Base-by-base conservation (phyloP, 2,329 filamentous ascomycete genomes). In the Dryadomyces quercus-mongolicae region DNA sequence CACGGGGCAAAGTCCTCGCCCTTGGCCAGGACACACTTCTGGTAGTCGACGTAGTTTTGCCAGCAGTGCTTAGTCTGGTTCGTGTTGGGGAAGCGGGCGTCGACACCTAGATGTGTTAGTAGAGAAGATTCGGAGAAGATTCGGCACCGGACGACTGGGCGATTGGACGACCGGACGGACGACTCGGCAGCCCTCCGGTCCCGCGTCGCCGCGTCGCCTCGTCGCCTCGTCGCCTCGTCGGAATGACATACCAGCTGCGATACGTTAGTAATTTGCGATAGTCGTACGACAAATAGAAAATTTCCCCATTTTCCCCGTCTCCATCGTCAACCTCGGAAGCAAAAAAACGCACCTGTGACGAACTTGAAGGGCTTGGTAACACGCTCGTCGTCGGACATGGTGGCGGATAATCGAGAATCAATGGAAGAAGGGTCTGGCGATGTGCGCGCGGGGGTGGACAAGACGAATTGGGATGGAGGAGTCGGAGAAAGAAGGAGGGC, bases 1-100 rank as follows among this genome's bases (percentile, higher is more conserved):
- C 92, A 97, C 62, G 92, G 92, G 65, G 88, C 85, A 73, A 97
- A 97, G 70, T 96, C 91, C 80, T 97, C 92, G 74, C 92, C 92
- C 83, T 97, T 97, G 75, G 91, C 92, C 70, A 85, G 78, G 74
- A 96, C 90, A 80, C 93, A 98, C 83, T 98, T 98, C 85, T 98
- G 88, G 82, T 98, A 97, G 75, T 98, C 93, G 78, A 98, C 93
- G 77, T 98, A 98, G 83, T 98, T 98, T 74, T 98, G 94, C 93
- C 93, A 98, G 88, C 93, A 98, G 84, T 98, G 91, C 86, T 96
- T 96, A 76, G 91, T 86, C 78, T 93, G 88, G 80, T 98, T 98
- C 80, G 84, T 78, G 81, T 98, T 95, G 69, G 93, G 93, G 79
- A 97, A 98, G 73, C 93, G 92, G 74, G 93, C 93, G 72, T 98